phyloP scores from a whole-genome alignment of 768 basidiomycete species.

The Guyanaporus albipodus region DNA sequence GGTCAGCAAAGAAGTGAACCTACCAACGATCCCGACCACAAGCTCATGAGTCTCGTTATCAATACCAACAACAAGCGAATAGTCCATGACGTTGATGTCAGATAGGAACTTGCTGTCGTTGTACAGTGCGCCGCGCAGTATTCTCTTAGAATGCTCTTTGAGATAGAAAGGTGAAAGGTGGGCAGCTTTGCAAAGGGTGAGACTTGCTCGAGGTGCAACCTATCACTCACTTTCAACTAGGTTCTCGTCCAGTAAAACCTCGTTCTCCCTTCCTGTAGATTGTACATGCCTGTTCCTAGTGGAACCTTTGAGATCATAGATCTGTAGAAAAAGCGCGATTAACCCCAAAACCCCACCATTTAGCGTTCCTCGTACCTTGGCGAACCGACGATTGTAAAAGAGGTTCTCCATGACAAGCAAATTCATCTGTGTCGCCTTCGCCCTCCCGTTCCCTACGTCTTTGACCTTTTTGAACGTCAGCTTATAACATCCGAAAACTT shows the following conservation, averaged over 20 bases:
- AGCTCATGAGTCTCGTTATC: conserved; percentile 84
- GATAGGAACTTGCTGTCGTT: conserved; percentile 96
- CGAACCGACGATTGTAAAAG: conserved; percentile 89
- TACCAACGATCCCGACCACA: conserved; percentile 96
- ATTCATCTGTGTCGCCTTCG: conserved; percentile 89
- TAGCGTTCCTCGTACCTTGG: conserved; percentile 51
- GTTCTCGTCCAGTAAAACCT: conserved; percentile 96
- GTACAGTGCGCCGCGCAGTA: conserved; percentile 83
- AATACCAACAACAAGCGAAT: conserved; percentile 94
- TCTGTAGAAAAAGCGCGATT: conserved; percentile 41
- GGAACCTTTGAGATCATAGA: conserved; percentile 97
- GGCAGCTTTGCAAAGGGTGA: conserved; percentile 49
- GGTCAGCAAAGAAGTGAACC: conserved; percentile 29
- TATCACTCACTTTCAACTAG: conserved; percentile 72
- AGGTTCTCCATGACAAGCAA: conserved; percentile 97
- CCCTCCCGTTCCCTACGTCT: conserved; percentile 57
- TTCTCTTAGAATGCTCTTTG: conserved; percentile 94
- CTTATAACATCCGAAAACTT: conserved; percentile 96
- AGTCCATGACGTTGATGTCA: conserved; percentile 96
- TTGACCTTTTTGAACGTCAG: conserved; percentile 82
- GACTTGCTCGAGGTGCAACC: neutral
- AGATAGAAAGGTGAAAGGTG: conserved; percentile 89
- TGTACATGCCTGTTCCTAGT: conserved; percentile 91
- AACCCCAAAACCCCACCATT: neutral
- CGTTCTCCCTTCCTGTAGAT: conserved; percentile 85